Percentiles rank a stretch among this genome's conserved stretches.
Evolutionary conservation across 2,329 filamentous ascomycete species (phyloP).

Genomic region (Chaetothyriales sp.): DNA sequence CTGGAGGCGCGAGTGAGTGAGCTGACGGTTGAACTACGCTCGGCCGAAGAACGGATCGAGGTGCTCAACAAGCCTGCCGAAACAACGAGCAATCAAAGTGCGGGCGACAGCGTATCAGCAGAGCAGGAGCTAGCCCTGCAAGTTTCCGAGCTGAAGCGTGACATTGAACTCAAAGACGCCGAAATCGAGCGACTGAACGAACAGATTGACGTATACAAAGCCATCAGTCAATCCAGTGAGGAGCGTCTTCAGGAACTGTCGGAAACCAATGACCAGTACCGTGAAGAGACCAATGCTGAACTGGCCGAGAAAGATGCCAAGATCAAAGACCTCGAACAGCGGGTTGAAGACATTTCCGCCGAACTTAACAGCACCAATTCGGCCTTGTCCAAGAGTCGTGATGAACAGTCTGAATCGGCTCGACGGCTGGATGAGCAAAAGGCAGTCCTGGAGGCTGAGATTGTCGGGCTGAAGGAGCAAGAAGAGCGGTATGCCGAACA

Average conservation of each 20-base stretch:
- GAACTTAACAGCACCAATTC: conserved; percentile 72
- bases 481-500: conserved; percentile 66
- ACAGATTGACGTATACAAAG: conserved; percentile 76
- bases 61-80: conserved; percentile 56
- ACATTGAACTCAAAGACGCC: conserved; percentile 64
- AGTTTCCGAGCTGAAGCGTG: conserved; percentile 71
- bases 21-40: conserved; percentile 72
- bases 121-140: conserved; percentile 75
- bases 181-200: conserved; percentile 70
- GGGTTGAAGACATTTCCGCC: conserved; percentile 66
- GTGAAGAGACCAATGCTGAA: conserved; percentile 67
- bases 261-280: conserved; percentile 70
- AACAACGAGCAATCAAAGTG: conserved; percentile 35
- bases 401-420: conserved; percentile 62
- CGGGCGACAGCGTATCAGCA: conserved; percentile 42
- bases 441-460: conserved; percentile 60
- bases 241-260: conserved; percentile 71
- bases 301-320: conserved; percentile 64
- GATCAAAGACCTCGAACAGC: conserved; percentile 69
- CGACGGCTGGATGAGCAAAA: conserved; percentile 71
- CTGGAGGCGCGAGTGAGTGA: conserved; percentile 81
- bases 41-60: conserved; percentile 74
- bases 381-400: conserved; percentile 66
- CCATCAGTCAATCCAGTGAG: conserved; percentile 74
- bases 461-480: conserved; percentile 69